These are phyloP conservation scores for Pythium guiyangense DNA, from an alignment of 352 stramenopile species.

Conservation along the genomic window DNA sequence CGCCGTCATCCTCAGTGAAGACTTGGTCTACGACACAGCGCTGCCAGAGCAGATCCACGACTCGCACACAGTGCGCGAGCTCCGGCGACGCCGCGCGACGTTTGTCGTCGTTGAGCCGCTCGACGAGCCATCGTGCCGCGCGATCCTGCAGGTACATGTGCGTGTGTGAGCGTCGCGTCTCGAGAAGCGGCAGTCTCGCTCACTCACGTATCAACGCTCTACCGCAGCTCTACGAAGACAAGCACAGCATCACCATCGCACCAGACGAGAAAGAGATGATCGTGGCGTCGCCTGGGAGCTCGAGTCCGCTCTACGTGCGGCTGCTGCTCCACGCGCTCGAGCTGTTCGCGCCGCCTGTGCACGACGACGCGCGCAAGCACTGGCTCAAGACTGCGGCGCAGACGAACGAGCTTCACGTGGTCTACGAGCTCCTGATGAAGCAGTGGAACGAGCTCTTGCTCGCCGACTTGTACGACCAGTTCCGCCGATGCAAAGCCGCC, in stretches of 20 bases:
- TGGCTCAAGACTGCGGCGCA: slow-evolving; percentile 44
- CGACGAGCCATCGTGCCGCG: slow-evolving; percentile 57
- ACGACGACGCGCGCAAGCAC: slow-evolving; percentile 18
- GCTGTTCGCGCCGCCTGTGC: slow-evolving; percentile 28
- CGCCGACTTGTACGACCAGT: slow-evolving; percentile 40
- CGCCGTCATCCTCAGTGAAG: slow-evolving; percentile 23
- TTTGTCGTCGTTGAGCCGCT: slow-evolving; percentile 73
- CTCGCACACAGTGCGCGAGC: slow-evolving; percentile 67
- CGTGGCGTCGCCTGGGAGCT: slow-evolving; percentile 46
- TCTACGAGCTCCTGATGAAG: slow-evolving; percentile 69
- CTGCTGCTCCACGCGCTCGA: slow-evolving; percentile 59
- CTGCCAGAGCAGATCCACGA: slow-evolving; percentile 36
- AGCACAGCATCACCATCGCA: slow-evolving; percentile 16
- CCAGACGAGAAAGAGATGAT: slow-evolving; percentile 40
- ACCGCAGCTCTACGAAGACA: slow-evolving; percentile 34
- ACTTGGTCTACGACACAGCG: slow-evolving; percentile 63
- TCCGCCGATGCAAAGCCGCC: slow-evolving; percentile 22
- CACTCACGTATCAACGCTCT: neutral
- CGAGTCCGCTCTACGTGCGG: slow-evolving; percentile 61
- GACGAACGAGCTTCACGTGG: slow-evolving; percentile 33
- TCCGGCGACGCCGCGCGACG: slow-evolving; percentile 50
- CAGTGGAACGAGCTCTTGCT: slow-evolving; percentile 75
- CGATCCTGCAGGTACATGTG: slow-evolving; percentile 39
- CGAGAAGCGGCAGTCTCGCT: neutral
- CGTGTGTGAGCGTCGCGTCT: neutral